Conservation (phyloP, 306 rosid genomes). For the Castanea mollissima region DNA sequence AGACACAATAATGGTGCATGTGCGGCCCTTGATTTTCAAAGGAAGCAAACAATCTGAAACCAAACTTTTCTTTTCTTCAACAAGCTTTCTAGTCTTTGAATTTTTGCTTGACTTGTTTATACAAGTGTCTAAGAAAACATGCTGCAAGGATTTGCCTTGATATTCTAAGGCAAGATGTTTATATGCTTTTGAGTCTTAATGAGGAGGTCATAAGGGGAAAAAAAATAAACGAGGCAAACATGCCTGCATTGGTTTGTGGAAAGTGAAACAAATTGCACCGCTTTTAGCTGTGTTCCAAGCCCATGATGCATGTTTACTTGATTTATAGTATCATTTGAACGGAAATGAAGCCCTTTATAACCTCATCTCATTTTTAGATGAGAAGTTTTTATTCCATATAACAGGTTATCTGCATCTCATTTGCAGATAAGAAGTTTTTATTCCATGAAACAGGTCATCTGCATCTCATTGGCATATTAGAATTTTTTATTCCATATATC, state of each 20-base stretch:
- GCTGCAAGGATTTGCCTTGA: neutral
- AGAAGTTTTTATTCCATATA: neutral
- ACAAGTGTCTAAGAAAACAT: neutral
- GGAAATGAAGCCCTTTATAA: neutral
- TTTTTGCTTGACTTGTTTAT: neutral
- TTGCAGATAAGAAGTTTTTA: neutral
- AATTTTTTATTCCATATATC: neutral
- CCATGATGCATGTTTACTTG: neutral
- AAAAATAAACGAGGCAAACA: no score
- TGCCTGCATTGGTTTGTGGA: neutral
- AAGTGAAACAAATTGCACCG: neutral
- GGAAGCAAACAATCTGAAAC: neutral
- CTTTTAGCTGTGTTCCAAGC: neutral
- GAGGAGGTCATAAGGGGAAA: neutral
- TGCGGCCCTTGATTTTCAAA: neutral
- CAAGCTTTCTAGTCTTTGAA: neutral
- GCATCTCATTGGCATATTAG: neutral
- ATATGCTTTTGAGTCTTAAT: neutral
- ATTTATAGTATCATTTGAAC: neutral
- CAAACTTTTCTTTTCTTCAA: neutral
- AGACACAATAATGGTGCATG: slow-evolving; percentile 13
- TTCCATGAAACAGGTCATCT: slow-evolving; percentile 10
- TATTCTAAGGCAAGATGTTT: neutral
- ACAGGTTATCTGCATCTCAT: slow-evolving; percentile 5
- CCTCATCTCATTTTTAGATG: neutral